Conservation (phyloP, 1,139 yeast genomes). For the Meyerozyma sp. region DNA sequence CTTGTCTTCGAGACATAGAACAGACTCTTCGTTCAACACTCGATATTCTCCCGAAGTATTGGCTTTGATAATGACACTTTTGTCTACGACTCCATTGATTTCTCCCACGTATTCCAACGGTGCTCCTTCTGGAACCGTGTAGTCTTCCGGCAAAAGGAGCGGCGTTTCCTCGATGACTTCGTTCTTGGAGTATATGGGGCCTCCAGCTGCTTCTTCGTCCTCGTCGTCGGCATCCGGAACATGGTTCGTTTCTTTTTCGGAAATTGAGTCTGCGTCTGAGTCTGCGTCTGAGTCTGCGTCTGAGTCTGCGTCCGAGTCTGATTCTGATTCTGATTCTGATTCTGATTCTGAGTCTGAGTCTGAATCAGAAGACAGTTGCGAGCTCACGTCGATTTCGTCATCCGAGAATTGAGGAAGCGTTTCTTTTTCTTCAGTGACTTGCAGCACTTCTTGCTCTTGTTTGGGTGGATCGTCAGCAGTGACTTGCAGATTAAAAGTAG, state of each 20-base stretch:
- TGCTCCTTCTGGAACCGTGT: constrained; percentile 50
- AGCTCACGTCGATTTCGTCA: constrained; percentile 17
- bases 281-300: constrained; percentile 9
- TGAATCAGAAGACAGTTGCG: constrained; percentile 11
- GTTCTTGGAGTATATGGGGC: constrained; percentile 73
- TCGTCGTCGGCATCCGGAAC: constrained; percentile 32
- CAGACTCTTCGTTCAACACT: constrained; percentile 75
- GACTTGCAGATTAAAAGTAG: no score
- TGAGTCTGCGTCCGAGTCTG: constrained; percentile 13
- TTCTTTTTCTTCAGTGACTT: constrained; percentile 3
- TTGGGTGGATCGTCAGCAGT: no score
- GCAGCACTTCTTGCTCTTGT: background rate
- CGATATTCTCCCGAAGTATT: constrained; percentile 79
- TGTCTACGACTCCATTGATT: constrained; percentile 67
- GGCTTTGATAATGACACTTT: constrained; percentile 68
- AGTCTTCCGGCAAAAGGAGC: constrained; percentile 65
- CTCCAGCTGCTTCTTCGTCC: constrained; percentile 34
- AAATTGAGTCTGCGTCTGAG: constrained; percentile 10
- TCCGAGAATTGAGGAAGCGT: constrained; percentile 13
- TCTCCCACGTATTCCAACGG: constrained; percentile 72
- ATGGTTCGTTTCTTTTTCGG: constrained; percentile 15
- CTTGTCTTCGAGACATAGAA: constrained; percentile 72
- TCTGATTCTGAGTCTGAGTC: constrained; percentile 19
- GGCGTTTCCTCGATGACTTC: constrained; percentile 69
- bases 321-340: constrained; percentile 12